Base-by-base conservation (phyloP, 75 land plant genomes). In the Adiantum capillusveneris region DNA sequence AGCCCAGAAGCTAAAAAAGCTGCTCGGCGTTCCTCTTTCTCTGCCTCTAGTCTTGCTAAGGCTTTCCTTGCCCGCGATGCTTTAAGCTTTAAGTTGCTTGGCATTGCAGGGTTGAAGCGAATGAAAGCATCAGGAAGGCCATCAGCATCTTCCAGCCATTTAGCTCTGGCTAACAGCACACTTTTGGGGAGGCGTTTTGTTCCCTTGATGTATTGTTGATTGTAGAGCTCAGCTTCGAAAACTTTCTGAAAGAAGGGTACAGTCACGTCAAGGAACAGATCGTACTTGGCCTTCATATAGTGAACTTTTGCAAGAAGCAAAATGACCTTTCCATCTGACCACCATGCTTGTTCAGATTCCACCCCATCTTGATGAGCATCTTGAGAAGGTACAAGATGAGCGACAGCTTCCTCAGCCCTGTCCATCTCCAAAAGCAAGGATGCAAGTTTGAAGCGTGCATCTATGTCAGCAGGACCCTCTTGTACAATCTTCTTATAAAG, bases 1-100 rank as follows among this genome's bases (percentile, higher is more conserved):
- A 70, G 7, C n/a, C 96, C 92, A 59, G 93, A 83, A 58, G 92
- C 88, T 57, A 79, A 42, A 39, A 79, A 85, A 36, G 75, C 77
- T 27, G 79, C 83, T 64, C 75, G 84, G 67, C 72, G 81, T 53
- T 79, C 83, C 67, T 87, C 75, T 65, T 65, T 80, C 22, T 54
- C 52, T 39, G 70, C 65, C 44, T 61, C 87, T 62, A 54, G 59
- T 56, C 78, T 81, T 36, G 73, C 67, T 29, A 90, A 74, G 37
- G 26, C 55, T 37, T 65, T 87, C 58, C 62, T 76, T 60, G 96
- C 93, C 65, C 96, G 70, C 16, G 60, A 12, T 30, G 96, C 96
- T 62, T 82, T 87, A 17, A 41, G 30, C 71, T 89, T 88, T 46
- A 60, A 11, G 42, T 21, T 24, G 43, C 50, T 52, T 2, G 52